Evolutionary conservation across 192 early-diverging fungal genomes (phyloP).

Genomic region (Entomortierella chlamydospora): DNA sequence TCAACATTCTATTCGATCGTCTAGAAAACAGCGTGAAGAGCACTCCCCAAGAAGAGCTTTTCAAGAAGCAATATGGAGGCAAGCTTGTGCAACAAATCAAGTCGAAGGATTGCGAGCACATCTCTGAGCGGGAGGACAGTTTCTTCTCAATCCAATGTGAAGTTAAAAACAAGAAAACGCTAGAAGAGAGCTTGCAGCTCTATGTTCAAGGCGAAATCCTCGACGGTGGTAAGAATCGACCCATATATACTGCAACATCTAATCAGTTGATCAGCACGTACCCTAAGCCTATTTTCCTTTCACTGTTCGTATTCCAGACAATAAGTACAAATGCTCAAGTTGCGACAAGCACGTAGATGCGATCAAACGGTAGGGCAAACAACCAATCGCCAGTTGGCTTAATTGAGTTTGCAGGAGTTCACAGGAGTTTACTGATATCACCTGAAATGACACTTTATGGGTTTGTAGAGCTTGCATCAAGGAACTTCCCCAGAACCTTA

Average conservation of each 20-base stretch:
- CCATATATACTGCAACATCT: neutral
- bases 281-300: neutral
- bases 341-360: slow-evolving; percentile 69
- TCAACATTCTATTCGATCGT: slow-evolving; percentile 68
- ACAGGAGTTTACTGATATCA: slow-evolving; percentile 7
- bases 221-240: slow-evolving; percentile 58
- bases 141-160: slow-evolving; percentile 68
- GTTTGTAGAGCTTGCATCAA: slow-evolving; percentile 62
- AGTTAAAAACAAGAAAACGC: slow-evolving; percentile 65
- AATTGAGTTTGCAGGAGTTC: too few relatives aligned
- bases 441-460: too few relatives aligned
- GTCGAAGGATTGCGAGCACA: slow-evolving; percentile 65
- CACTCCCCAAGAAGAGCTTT: slow-evolving; percentile 58
- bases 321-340: slow-evolving; percentile 63
- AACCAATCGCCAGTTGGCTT: too few relatives aligned
- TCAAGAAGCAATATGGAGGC: slow-evolving; percentile 67
- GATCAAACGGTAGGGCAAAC: slow-evolving; percentile 64
- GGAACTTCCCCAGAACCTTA: slow-evolving; percentile 65
- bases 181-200: slow-evolving; percentile 67
- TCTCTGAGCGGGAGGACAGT: slow-evolving; percentile 63
- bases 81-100: slow-evolving; percentile 69
- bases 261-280: neutral
- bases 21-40: slow-evolving; percentile 61
- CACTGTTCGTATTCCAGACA: slow-evolving; percentile 32
- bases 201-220: slow-evolving; percentile 68